phyloP scores from a whole-genome alignment of 495 filamentous ascomycete genomes.

The Daldinia decipiens region DNA sequence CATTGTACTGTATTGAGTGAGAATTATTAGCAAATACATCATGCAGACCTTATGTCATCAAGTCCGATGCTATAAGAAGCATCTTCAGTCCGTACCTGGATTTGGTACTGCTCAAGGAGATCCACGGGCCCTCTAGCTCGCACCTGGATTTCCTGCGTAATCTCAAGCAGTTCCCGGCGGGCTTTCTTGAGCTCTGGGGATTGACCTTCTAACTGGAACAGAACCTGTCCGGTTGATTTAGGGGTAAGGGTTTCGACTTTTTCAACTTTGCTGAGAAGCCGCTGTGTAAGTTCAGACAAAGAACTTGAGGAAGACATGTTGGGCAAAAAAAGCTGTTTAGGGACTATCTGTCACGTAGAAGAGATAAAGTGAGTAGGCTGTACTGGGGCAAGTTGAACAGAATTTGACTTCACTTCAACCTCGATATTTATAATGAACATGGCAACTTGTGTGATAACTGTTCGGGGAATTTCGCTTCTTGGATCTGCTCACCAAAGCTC shows the following conservation, averaged over 20 bases:
- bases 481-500: background rate
- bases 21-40: background rate
- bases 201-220: background rate
- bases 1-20: background rate
- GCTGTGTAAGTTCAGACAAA: background rate
- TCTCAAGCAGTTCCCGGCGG: background rate
- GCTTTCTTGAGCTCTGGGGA: background rate
- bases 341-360: background rate
- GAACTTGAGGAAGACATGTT: background rate
- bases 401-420: background rate
- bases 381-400: background rate
- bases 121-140: background rate
- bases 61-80: too few relatives aligned
- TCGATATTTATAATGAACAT: background rate
- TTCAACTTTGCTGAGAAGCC: background rate
- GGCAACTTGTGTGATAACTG: background rate
- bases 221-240: background rate
- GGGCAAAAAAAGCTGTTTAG: background rate
- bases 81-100: background rate
- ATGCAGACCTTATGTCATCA: background rate
- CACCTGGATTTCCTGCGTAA: slow-evolving; percentile 2
- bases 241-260: background rate
- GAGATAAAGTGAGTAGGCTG: background rate
- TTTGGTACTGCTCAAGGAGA: slow-evolving; percentile 2
- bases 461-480: background rate